Conservation (phyloP, 2,329 filamentous ascomycete species). For the Monosporascus sp. region DNA sequence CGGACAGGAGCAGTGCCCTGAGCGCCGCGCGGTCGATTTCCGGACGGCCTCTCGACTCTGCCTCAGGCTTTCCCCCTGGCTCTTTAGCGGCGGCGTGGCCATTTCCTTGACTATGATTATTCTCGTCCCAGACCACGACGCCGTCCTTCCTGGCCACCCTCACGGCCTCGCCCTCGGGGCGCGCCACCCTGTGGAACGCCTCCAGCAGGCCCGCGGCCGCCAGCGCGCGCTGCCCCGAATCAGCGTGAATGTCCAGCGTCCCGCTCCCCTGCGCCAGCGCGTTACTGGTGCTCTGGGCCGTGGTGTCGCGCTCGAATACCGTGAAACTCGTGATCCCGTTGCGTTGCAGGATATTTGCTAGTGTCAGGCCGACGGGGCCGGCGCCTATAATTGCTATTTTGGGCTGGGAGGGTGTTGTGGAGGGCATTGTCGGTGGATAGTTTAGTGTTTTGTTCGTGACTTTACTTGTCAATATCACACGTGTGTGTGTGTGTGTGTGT, state of each 20-base stretch:
- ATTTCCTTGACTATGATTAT: conserved; percentile 1
- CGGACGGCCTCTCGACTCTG: conserved; percentile 11
- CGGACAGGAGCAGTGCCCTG: conserved; percentile 15
- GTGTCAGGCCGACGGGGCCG: conserved; percentile 25
- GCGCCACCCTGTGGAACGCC: conserved; percentile 17
- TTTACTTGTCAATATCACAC: too few relatives aligned
- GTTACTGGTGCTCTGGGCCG: neutral
- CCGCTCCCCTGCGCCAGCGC: conserved; percentile 41
- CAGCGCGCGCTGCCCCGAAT: conserved; percentile 25
- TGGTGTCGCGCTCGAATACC: conserved; percentile 27
- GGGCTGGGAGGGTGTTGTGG: conserved; percentile 1
- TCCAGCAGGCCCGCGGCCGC: conserved; percentile 24
- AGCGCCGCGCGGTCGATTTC: conserved; percentile 21
- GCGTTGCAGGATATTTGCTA: conserved; percentile 24
- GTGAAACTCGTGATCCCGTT: conserved; percentile 16
- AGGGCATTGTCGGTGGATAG: neutral
- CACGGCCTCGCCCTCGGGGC: conserved; percentile 16
- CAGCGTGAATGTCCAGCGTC: conserved; percentile 42
- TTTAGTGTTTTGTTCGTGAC: too few relatives aligned
- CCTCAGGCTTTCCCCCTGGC: neutral
- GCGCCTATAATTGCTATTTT: conserved; percentile 27
- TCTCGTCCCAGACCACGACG: conserved; percentile 15
- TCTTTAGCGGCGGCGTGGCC: neutral
- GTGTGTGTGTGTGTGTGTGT: too few relatives aligned
- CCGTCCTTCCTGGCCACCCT: conserved; percentile 20